These are phyloP conservation scores for Phytophthora pini DNA, from an alignment of 352 stramenopile species.

Conservation along the genomic window DNA sequence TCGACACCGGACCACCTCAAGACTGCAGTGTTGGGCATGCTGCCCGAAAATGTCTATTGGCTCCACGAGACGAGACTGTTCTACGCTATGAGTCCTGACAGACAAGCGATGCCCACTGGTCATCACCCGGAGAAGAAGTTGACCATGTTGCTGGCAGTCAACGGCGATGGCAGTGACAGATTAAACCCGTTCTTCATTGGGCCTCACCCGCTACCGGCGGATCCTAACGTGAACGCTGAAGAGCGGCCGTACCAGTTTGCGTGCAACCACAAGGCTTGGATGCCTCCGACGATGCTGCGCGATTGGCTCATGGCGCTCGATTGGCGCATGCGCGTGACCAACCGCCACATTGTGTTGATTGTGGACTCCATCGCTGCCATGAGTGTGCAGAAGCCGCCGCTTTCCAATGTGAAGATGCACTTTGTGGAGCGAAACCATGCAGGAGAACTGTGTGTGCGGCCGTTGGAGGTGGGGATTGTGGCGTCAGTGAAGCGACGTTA, in stretches of 20 bases:
- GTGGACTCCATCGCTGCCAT: slow-evolving; percentile 64
- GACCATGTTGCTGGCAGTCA: slow-evolving; percentile 70
- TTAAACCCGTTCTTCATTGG: slow-evolving; percentile 76
- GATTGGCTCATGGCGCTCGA: slow-evolving; percentile 82
- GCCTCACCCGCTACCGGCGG: slow-evolving; percentile 35
- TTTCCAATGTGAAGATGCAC: slow-evolving; percentile 74
- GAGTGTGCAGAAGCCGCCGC: slow-evolving; percentile 59
- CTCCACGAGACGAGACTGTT: slow-evolving; percentile 77
- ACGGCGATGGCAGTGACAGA: slow-evolving; percentile 72
- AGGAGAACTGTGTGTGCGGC: slow-evolving; percentile 46
- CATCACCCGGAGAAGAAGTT: slow-evolving; percentile 51
- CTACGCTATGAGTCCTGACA: slow-evolving; percentile 51
- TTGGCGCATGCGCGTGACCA: slow-evolving; percentile 78
- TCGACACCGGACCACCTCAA: slow-evolving; percentile 53
- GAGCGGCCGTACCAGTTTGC: slow-evolving; percentile 62
- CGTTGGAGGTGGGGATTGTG: slow-evolving; percentile 53
- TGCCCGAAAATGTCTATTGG: slow-evolving; percentile 72
- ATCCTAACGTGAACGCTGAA: slow-evolving; percentile 9
- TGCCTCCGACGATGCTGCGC: slow-evolving; percentile 76
- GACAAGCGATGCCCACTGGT: slow-evolving; percentile 25
- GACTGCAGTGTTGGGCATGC: slow-evolving; percentile 49
- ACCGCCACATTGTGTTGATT: slow-evolving; percentile 74
- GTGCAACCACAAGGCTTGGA: slow-evolving; percentile 75
- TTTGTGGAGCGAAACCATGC: slow-evolving; percentile 47
- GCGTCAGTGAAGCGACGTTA: slow-evolving; percentile 66